Percentiles rank a stretch among this genome's conserved stretches.
Evolutionary conservation across 331 rosid genomes (phyloP).

Genomic region (Quercus phellos): DNA sequence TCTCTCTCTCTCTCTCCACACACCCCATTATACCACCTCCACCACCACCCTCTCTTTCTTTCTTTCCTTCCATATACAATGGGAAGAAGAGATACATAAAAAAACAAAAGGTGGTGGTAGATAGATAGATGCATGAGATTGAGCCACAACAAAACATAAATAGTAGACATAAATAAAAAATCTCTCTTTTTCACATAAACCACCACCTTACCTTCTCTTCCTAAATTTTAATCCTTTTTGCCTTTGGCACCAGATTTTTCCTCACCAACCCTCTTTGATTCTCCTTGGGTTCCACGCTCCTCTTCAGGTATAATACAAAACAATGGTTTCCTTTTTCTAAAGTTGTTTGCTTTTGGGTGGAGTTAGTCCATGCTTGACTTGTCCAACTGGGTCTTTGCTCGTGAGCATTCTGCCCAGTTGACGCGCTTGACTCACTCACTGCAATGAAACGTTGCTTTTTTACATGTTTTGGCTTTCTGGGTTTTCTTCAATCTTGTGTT

Average conservation of each 20-base stretch:
- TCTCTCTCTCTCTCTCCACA: constrained; percentile 23
- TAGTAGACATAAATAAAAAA: constrained; percentile 22
- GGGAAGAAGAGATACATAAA: constrained; percentile 7
- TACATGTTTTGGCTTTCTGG: constrained; percentile 25
- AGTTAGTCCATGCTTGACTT: constrained; percentile 18
- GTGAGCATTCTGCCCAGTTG: constrained; percentile 42
- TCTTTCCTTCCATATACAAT: not conserved
- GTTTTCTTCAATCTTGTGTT: constrained; percentile 26
- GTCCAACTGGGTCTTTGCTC: constrained; percentile 31
- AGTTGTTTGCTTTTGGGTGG: constrained; percentile 8
- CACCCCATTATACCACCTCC: constrained; percentile 40
- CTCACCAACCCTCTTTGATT: constrained; percentile 18
- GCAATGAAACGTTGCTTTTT: constrained; percentile 11
- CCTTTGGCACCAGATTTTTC: constrained; percentile 21
- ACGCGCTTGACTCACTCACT: constrained; percentile 16
- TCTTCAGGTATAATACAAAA: constrained; percentile 35
- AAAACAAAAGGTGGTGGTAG: constrained; percentile 61
- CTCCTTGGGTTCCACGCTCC: constrained; percentile 20
- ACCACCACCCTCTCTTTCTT: constrained; percentile 32
- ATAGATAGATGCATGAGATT: constrained; percentile 55
- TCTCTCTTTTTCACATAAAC: constrained; percentile 31
- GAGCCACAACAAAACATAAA: constrained; percentile 48
- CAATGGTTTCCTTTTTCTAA: not conserved
- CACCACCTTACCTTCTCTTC: constrained; percentile 45
- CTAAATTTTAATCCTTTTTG: constrained; percentile 26